Conservation (phyloP, 1,284 basidiomycete genomes). For the Leccinum griseonigrum region DNA sequence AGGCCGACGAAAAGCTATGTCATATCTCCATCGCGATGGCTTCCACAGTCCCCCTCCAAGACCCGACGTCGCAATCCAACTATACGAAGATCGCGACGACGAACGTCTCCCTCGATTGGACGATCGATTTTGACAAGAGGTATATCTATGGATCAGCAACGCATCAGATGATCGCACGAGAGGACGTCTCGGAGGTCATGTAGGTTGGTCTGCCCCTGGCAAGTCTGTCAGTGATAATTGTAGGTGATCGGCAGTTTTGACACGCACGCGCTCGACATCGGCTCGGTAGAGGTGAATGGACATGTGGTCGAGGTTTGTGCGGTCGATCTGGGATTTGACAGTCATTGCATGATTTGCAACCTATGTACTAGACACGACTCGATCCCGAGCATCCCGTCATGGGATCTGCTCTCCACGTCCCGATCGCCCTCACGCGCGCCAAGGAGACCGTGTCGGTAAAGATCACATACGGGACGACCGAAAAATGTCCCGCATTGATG, state of each 20-base stretch:
- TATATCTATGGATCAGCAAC: slow-evolving; percentile 72
- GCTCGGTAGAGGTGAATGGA: slow-evolving; percentile 57
- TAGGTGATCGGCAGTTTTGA: slow-evolving; percentile 65
- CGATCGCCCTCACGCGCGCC: slow-evolving; percentile 43
- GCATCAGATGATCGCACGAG: slow-evolving; percentile 62
- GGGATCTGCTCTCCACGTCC: slow-evolving; percentile 66
- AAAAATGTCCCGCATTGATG: slow-evolving; percentile 82
- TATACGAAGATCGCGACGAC: slow-evolving; percentile 67
- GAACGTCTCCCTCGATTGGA: slow-evolving; percentile 81
- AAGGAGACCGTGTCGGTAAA: slow-evolving; percentile 54
- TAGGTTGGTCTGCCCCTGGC: slow-evolving; percentile 32
- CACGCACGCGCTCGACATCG: slow-evolving; percentile 70
- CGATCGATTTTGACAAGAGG: slow-evolving; percentile 72
- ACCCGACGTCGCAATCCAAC: slow-evolving; percentile 78
- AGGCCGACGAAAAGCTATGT: not conserved
- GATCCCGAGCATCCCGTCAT: slow-evolving; percentile 63
- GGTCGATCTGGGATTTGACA: not conserved
- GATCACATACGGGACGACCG: slow-evolving; percentile 78
- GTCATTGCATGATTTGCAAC: not conserved
- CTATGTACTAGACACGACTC: slow-evolving; percentile 43
- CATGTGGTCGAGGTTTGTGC: slow-evolving; percentile 17
- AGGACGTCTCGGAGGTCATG: slow-evolving; percentile 68
- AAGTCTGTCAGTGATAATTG: not conserved
- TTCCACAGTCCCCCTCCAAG: slow-evolving; percentile 8
- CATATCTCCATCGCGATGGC: slow-evolving; percentile 14